A percentile compares a stretch with the other conserved stretches of the same genome.
phyloP scores from a whole-genome alignment of 371 early-diverging fungal genomes.

The Apophysomyces sp. region DNA sequence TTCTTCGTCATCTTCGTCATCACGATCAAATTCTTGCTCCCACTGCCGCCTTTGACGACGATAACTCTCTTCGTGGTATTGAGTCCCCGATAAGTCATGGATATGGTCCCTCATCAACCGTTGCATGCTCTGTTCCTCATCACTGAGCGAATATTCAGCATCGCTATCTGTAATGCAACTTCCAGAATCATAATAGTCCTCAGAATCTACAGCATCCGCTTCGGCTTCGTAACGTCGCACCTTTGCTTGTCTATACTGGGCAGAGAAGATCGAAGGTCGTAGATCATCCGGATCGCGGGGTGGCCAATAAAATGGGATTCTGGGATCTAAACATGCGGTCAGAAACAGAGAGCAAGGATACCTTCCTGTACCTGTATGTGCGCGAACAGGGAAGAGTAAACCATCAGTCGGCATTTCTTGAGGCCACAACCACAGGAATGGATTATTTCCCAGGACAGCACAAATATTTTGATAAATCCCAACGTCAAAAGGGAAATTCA shows the following conservation, averaged over 20 bases:
- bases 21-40: conserved; percentile 20
- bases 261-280: conserved; percentile 15
- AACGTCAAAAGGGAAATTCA: conserved; percentile 90
- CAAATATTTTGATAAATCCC: conserved; percentile 77
- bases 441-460: conserved; percentile 72
- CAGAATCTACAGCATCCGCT: conserved; percentile 8
- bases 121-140: conserved; percentile 17
- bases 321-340: conserved; percentile 5
- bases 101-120: conserved; percentile 20
- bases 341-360: not conserved
- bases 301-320: conserved; percentile 19
- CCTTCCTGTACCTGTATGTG: conserved; percentile 10
- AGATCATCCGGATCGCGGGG: conserved; percentile 25
- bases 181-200: conserved; percentile 40
- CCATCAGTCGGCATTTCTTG: conserved; percentile 69
- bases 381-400: conserved; percentile 64
- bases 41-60: conserved; percentile 18
- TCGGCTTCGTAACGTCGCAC: conserved; percentile 10
- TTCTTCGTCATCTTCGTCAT: conserved; percentile 31
- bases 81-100: conserved; percentile 23
- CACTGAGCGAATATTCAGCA: conserved; percentile 22
- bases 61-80: conserved; percentile 6
- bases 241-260: conserved; percentile 35
- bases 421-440: conserved; percentile 76
- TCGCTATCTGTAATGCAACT: conserved; percentile 34